These are phyloP conservation scores for Pleurotus sapidus DNA, from an alignment of 768 basidiomycete species.

Conservation along the genomic window DNA sequence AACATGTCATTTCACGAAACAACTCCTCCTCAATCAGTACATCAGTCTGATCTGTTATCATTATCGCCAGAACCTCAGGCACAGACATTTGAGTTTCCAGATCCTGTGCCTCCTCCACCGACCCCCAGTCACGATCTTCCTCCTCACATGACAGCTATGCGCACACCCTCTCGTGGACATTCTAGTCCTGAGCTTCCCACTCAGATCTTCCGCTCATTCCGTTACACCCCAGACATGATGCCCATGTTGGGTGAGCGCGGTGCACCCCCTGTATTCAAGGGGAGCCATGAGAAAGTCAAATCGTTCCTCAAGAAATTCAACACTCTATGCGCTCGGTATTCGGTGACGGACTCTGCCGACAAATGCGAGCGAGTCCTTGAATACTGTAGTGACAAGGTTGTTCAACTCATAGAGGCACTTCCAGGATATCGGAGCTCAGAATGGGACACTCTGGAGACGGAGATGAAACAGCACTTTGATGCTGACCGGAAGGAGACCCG, in stretches of 20 bases:
- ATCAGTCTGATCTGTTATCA: too few species aligned
- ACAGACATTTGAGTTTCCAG: too few species aligned
- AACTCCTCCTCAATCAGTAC: too few species aligned
- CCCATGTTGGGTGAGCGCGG: not conserved
- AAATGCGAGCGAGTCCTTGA: not conserved
- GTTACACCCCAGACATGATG: slow-evolving; percentile 1
- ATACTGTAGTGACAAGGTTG: not conserved
- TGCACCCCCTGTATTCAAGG: slow-evolving; percentile 1
- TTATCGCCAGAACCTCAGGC: too few species aligned
- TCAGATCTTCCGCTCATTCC: not conserved
- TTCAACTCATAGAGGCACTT: not conserved
- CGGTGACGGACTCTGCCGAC: not conserved
- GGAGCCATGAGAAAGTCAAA: not conserved
- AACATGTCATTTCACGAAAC: too few species aligned
- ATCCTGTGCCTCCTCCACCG: too few species aligned
- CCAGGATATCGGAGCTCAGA: not conserved
- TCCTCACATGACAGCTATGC: too few species aligned
- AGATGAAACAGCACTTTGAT: slow-evolving; percentile 1
- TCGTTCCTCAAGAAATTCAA: not conserved
- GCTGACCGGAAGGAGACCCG: not conserved
- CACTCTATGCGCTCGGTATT: not conserved
- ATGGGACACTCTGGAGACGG: not conserved
- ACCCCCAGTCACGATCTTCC: too few species aligned
- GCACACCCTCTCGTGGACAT: too few species aligned
- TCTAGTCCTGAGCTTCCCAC: not conserved